Evolutionary conservation across 2,329 filamentous ascomycete species (phyloP).

Genomic region (Aulographum hederae): DNA sequence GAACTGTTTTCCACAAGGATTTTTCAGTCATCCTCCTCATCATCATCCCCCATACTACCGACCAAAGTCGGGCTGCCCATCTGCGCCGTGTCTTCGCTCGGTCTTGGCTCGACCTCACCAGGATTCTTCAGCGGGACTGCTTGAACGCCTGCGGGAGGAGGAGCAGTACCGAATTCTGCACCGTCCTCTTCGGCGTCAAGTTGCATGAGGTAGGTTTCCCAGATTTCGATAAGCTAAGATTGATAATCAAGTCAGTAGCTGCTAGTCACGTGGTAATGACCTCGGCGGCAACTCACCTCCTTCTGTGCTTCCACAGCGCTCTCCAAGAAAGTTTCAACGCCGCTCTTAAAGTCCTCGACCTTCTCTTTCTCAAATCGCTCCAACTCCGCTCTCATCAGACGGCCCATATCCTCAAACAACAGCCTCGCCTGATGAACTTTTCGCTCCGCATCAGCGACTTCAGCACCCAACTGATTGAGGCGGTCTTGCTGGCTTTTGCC

Average conservation of each 20-base stretch:
- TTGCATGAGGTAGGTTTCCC: constrained; percentile 96
- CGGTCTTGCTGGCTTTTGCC: constrained; percentile 93
- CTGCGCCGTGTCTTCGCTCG: too few relatives aligned
- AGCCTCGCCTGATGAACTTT: constrained; percentile 80
- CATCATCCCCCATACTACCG: too few relatives aligned
- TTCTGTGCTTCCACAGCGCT: constrained; percentile 96
- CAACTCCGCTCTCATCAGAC: constrained; percentile 76
- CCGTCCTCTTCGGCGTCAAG: constrained; percentile 84
- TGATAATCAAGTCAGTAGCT: too few relatives aligned
- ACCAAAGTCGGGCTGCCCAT: too few relatives aligned
- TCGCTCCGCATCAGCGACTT: constrained; percentile 87
- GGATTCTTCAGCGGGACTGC: too few relatives aligned
- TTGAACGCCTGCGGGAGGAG: constrained; percentile 18
- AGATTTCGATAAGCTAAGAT: constrained; percentile 71
- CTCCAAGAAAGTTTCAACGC: constrained; percentile 93
- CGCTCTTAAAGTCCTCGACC: constrained; percentile 97
- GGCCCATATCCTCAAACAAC: constrained; percentile 93
- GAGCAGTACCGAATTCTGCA: constrained; percentile 19
- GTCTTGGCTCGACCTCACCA: too few relatives aligned
- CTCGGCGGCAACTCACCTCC: constrained; percentile 56
- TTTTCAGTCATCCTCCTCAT: too few relatives aligned
- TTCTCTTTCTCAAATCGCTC: constrained; percentile 94
- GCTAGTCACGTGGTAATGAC: too few relatives aligned
- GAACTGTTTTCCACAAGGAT: too few relatives aligned
- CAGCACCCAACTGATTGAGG: constrained; percentile 76